Percentiles rank a stretch among this genome's conserved stretches.
phyloP scores from a whole-genome alignment of 1,284 basidiomycete species.

The Trametes pubescens region DNA sequence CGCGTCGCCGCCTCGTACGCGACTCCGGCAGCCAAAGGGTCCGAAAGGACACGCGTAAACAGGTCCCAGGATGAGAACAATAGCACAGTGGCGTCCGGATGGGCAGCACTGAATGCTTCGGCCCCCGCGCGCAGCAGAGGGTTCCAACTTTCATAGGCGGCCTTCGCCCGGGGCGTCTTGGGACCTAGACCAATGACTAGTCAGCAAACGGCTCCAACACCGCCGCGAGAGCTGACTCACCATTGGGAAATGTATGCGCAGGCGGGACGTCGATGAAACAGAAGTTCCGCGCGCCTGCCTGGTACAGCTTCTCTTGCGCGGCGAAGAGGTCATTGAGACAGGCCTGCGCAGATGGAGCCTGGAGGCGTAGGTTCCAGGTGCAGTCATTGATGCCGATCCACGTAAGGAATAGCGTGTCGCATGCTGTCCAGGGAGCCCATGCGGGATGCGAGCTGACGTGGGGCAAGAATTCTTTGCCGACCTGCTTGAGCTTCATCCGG shows the following conservation, averaged over 20 bases:
- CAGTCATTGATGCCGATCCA: conserved; percentile 72
- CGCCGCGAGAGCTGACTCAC: conserved; percentile 45
- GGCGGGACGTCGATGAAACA: conserved; percentile 67
- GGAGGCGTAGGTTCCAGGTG: conserved; percentile 45
- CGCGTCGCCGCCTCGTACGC: conserved; percentile 36
- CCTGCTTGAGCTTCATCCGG: conserved; percentile 48
- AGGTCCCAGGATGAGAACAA: conserved; percentile 55
- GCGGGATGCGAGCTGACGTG: conserved; percentile 45
- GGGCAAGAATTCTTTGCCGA: conserved; percentile 47
- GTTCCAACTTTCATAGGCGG: conserved; percentile 54
- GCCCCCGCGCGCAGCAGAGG: conserved; percentile 42
- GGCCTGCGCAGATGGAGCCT: conserved; percentile 21
- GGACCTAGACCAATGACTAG: conserved; percentile 9
- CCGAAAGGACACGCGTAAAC: conserved; percentile 53
- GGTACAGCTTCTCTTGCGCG: conserved; percentile 54
- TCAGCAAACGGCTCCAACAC: conserved; percentile 38
- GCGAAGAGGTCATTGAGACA: conserved; percentile 40
- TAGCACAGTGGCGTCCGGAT: conserved; percentile 54
- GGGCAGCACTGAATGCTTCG: conserved; percentile 46
- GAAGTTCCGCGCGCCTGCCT: conserved; percentile 63
- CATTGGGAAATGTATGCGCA: conserved; percentile 43
- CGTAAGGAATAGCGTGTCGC: conserved; percentile 59
- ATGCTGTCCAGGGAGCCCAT: conserved; percentile 50
- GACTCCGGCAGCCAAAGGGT: conserved; percentile 51
- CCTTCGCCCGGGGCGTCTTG: conserved; percentile 6